A percentile compares a stretch with the other conserved stretches of the same genome.
phyloP scores from a whole-genome alignment of 306 rosid species.

The Inga laurina region DNA sequence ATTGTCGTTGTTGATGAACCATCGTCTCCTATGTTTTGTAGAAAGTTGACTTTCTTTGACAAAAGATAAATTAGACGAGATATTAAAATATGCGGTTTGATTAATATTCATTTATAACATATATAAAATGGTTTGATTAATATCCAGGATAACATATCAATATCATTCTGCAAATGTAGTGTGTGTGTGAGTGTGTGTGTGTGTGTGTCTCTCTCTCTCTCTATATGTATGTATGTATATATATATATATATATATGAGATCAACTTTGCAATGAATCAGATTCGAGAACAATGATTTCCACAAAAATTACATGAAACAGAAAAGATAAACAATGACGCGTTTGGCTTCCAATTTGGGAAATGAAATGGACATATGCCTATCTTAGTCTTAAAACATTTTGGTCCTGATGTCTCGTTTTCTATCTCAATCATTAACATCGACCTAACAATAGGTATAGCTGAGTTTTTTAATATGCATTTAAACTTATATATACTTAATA shows the following conservation, averaged over 20 bases:
- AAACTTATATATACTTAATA: background rate
- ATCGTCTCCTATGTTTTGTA: background rate
- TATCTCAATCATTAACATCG: background rate
- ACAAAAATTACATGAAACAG: background rate
- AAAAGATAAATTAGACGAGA: background rate
- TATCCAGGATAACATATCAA: background rate
- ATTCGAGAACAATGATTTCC: background rate
- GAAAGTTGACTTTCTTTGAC: background rate
- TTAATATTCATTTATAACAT: too few species aligned
- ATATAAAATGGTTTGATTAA: background rate
- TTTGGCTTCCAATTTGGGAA: background rate
- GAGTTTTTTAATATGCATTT: background rate
- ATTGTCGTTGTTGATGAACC: background rate
- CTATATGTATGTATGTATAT: too few species aligned
- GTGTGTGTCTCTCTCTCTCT: too few species aligned
- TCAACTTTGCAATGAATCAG: background rate
- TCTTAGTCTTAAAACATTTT: background rate
- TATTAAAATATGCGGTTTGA: too few species aligned
- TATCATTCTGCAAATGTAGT: background rate
- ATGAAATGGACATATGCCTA: background rate
- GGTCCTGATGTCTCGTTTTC: background rate
- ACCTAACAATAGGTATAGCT: background rate
- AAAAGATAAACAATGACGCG: background rate
- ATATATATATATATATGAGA: too few species aligned
- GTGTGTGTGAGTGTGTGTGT: too few species aligned